Base-by-base conservation (phyloP, 805 yeast genomes). In the Candida maesae region DNA sequence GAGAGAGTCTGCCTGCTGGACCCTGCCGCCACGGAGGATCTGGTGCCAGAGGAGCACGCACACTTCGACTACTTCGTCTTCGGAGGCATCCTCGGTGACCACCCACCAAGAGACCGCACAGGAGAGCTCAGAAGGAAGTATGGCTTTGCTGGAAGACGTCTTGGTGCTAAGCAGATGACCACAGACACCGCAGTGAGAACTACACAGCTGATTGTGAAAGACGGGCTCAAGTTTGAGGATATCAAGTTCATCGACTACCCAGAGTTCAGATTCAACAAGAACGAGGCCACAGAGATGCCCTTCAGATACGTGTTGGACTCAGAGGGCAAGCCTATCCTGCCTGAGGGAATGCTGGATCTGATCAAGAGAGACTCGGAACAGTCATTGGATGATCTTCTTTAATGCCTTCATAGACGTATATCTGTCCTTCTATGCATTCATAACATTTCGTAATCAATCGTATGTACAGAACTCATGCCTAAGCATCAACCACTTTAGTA, bases 251-350 rank as follows among this genome's bases (percentile, higher is more conserved):
- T 91, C 38, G 98, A 93, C 61, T 89, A 86, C 59, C 99, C 99
- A 4, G 98, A 91, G 63, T 83, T 91, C 52, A 78, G 88, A 59
- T 91, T 85, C 67, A 82, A 71, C 63, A 83, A 82, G 60, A 78
- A 85, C 56, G 99, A 93, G 63, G 85, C 95, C 3, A 89, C 96
- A 0, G 97, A 91, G 59, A 91, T 91, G 99, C 99, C 99, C 3
- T 91, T 91, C 67, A 74, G 99, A 58, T 91, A 91, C 55, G 83
- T 91, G 14, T 64, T 81, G 44, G 85, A 84, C 52, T 60, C 56
- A 0, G 52, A 72, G 1, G 78, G 77, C 4, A 73, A 76, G 46
- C 98, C 99, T 1, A 84, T 93, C 10, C 69, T 91, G 56, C 99
- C 99, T 1, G 74, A 76, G 41, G 98, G 98, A 0, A 91, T 91